Base-by-base conservation (phyloP, 1,284 basidiomycete genomes). In the Meira miltonrushii region DNA sequence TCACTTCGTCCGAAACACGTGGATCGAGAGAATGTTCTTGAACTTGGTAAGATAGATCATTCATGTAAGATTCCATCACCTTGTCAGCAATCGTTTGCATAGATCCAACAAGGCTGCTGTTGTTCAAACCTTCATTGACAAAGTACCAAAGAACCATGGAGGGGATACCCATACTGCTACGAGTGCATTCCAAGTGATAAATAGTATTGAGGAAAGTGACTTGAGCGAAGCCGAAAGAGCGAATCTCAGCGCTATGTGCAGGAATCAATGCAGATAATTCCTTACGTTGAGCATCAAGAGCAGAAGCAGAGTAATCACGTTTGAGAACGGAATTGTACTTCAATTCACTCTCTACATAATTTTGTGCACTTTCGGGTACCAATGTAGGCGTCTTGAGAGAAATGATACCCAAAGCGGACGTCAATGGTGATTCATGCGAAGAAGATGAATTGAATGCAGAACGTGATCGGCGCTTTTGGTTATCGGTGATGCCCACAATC, bases 241-340 rank as follows among this genome's bases (percentile, higher is more conserved):
- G 85, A 59, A 91, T 85, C 60, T 93, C 90, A 57, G 85, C 82
- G 3, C 84, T 79, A 44, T 88, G 86, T 37, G 86, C 80, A 0
- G 89, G 84, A 41, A 96, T 85, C 64, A 87, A 61, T 13, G 62
- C 54, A 9, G 72, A 68, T 17, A 81, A 71, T 11, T 62, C 55
- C 58, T 71, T 71, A 41, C 74, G 69, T 68, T 77, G 66, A 43
- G 60, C 57, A 39, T 75, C 74, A 48, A 74, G 61, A 41, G 66
- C 61, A 53, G 64, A 57, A 50, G 62, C 50, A 39, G 67, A 67
- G 49, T 71, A 74, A 54, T 74, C 72, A 66, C 90, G 83, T 63
- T 75, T 74, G 53, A 98, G 85, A 33, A 94, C 87, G 8, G 91
- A 88, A 78, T 92, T 94, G 78, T 93, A 96, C 77, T 96, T 92